Evolutionary conservation across 2,329 filamentous ascomycete species (phyloP), one percentile per base, ranked within the genome.

Genomic region (Phialemoniopsis sp.): DNA sequence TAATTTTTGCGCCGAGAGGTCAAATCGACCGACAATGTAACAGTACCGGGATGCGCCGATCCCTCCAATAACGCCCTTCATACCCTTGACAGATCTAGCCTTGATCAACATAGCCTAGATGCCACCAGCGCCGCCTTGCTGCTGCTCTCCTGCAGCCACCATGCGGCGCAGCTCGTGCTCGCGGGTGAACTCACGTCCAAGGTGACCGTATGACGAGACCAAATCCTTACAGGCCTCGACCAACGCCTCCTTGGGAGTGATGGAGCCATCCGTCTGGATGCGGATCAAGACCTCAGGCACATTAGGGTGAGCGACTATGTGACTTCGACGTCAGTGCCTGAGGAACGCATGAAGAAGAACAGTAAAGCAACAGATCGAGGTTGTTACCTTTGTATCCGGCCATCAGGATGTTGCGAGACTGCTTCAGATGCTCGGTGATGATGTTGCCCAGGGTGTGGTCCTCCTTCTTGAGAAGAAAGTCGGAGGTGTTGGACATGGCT

Each of bases 381-480:
- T 9, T n/a, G 13, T 32, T 32, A 84, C 86, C 80, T 66, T 94
- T 94, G 74, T 98, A 98, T 12, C 86, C 93, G 43, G 90, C 83
- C 74, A 97, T 95, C 53, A 85, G 72, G 52, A 98, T 86, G 59
- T 94, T 84, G 14, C 81, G 78, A 54, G 88, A 85, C 60, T 87
- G 82, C 67, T 93, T 82, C 41, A 98, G 84, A 54, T 91, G 87
- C 55, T 88, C 83, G 35, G 85, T 79, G 41, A 98, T 76, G 40
- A 98, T 76, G 63, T 98, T 96, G 53, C 85, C 93, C 18, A 98
- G 78, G 2, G 91, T 96, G 67, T 96, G 91, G 54, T 98, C 93
- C 63, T 98, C 93, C 64, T 96, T 97, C 66, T 89, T 88, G 66
- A 98, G 82, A 43, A 88, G 82, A 69, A 98, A 98, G 64, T 96